Evolutionary conservation across 441 rosid genomes (phyloP).

Genomic region (Erysimum cheiri): DNA sequence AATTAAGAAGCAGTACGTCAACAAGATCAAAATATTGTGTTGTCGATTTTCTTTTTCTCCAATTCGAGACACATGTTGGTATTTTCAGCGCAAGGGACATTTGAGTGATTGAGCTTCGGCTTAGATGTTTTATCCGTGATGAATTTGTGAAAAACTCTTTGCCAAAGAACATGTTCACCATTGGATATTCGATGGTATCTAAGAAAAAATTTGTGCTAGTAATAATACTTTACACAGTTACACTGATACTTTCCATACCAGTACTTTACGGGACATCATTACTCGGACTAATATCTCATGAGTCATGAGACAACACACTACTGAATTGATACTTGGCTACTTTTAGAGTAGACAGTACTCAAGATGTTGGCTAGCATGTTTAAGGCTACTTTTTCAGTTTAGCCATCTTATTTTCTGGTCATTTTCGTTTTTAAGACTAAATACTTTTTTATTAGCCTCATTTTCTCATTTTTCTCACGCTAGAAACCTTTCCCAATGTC

Average conservation of each 20-base stretch:
- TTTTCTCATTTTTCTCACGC: background rate
- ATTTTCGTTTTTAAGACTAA: background rate
- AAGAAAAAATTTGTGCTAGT: background rate
- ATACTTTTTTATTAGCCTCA: background rate
- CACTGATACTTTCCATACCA: background rate
- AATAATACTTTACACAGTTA: background rate
- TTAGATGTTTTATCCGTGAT: background rate
- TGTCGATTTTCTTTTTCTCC: background rate
- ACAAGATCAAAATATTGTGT: background rate
- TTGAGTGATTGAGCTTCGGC: background rate
- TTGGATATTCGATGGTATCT: background rate
- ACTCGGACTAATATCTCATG: slow-evolving; percentile 8
- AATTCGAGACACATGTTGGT: background rate
- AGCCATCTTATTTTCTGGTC: slow-evolving; percentile 10
- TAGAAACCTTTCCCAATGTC: background rate
- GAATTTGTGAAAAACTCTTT: background rate
- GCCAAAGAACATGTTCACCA: background rate
- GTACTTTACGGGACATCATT: slow-evolving; percentile 12
- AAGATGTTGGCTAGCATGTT: slow-evolving; percentile 17
- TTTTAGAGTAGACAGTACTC: background rate
- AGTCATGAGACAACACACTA: no score
- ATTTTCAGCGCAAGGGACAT: background rate
- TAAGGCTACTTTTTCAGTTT: slow-evolving; percentile 10
- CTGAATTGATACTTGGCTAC: slow-evolving; percentile 16
- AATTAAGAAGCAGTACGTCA: background rate